Evolutionary conservation across 768 basidiomycete species (phyloP), one percentile per base, ranked within the genome.

Genomic region (Boletus reticulatus): DNA sequence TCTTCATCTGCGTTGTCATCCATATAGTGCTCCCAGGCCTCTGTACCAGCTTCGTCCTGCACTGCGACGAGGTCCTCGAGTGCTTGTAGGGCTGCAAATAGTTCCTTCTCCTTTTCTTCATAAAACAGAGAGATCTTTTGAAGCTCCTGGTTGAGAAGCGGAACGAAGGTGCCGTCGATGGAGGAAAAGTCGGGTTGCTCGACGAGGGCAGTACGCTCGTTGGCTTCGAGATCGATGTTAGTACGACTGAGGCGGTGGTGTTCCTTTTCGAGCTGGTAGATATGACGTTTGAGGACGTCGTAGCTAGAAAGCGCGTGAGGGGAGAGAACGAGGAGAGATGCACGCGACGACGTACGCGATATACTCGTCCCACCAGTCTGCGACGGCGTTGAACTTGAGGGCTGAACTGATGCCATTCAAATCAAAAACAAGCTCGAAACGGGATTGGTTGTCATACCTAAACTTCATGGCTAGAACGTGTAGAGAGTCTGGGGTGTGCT

Each of bases 351-450:
- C 89, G 58, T 63, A 93, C 85, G 88, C 83, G 43, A 95, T 91
- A 68, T 95, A 95, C 48, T 93, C 87, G 58, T 92, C 89, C 87
- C 88, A 90, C 92, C 92, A 94, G 48, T 95, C 92, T 0, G 92
- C 78, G 24, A 94, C 88, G 4, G 92, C 89, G 62, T 95, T 95
- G 73, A 94, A 94, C 70, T 92, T 91, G 65, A 94, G 80, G 10
- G 91, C 89, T 32, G 89, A 89, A 64, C 89, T 91, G 29, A 14
- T 32, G 29, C 2, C 8, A 9, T 9, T 20, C 39, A 43, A 5
- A 48, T 58, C 46, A 43, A 27, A 27, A 29, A n/a, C 4, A 8
- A 22, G 22, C 16, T 56, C 12, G 24, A 34, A 17, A 22, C 19
- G 12, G 6, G 8, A 19, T 4, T 0, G 1, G 43, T 32, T 16